Evolutionary conservation across 768 basidiomycete species (phyloP), one percentile per base, ranked within the genome.

Genomic region (Leccinum subgranulosum): DNA sequence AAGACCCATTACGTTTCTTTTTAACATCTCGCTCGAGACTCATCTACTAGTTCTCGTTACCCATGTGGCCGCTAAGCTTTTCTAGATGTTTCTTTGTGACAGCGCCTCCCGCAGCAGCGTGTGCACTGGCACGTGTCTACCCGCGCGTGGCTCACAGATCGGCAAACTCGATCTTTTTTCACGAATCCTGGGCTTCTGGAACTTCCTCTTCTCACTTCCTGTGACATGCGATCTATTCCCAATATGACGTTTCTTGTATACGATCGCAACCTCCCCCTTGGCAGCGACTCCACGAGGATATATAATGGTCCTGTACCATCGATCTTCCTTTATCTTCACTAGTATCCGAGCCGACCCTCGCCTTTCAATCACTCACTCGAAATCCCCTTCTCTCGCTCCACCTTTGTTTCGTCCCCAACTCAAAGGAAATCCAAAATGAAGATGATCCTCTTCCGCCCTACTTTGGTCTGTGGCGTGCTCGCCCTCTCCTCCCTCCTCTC

Each of bases 401-500:
- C 59, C 3, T 54, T 55, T 52, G 6, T 59, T 54, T 23, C n/a
- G 14, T 28, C 49, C 6, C 25, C 46, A 25, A 4, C 12, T 46
- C 9, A 14, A 28, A 9, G 23, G 54, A 21, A 14, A 21, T 17
- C 10, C 12, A 66, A 25, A 36, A 66, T 64, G 59, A 60, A 60
- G 49, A 61, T 69, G 65, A 21, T 59, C 29, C 54, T 65, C 49
- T 69, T 65, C 47, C 70, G 65, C 6, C 56, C 68, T 14, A 51
- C 58, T 23, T 63, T 62, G 36, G 7, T 39, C 17, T 46, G 34
- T 71, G 47, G 51, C 4, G 29, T 46, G 3, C 11, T 63, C 5
- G 19, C 56, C 11, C 31, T 65, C 5, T 45, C 65, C 23, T 62
- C 56, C 52, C 10, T 55, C 25, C 48, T 68, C 19, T 27, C 53